These are phyloP conservation scores for Xylogone sp. DNA, from an alignment of 2,329 filamentous ascomycete species.

Conservation along the genomic window DNA sequence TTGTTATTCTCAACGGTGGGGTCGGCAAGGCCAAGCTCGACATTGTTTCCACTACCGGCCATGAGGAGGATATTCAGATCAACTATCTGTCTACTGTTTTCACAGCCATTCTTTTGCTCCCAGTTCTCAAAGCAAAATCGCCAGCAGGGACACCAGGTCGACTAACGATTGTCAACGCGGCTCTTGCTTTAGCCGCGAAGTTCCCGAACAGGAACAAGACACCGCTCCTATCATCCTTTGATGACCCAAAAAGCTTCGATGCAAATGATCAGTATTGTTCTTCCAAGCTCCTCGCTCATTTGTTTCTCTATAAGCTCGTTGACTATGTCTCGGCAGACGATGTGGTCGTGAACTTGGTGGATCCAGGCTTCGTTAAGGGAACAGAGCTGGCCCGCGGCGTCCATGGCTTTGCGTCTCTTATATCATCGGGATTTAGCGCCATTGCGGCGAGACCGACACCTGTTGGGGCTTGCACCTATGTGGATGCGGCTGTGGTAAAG, in stretches of 20 bases:
- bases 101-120: conserved; percentile 20
- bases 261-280: conserved; percentile 22
- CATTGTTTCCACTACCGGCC: conserved; percentile 26
- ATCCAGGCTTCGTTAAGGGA: conserved; percentile 31
- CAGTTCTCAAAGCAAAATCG: conserved; percentile 22
- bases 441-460: conserved; percentile 23
- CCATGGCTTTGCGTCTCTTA: conserved; percentile 11
- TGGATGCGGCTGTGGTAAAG: conserved; percentile 42
- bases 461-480: conserved; percentile 41
- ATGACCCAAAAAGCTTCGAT: conserved; percentile 25
- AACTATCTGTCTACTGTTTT: conserved; percentile 25
- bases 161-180: conserved; percentile 28
- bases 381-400: conserved; percentile 36
- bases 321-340: conserved; percentile 30
- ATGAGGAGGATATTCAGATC: conserved; percentile 37
- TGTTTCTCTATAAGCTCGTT: conserved; percentile 35
- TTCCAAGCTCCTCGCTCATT: conserved; percentile 29
- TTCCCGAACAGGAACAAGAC: conserved; percentile 21
- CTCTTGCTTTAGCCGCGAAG: conserved; percentile 21
- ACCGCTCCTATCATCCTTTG: conserved; percentile 28
- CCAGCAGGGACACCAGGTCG: conserved; percentile 1
- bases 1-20: conserved; percentile 39
- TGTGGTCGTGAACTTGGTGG: conserved; percentile 32
- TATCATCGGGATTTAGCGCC: conserved; percentile 13
- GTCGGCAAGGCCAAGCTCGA: conserved; percentile 14